Evolutionary conservation across 805 yeast genomes (phyloP).

Genomic region (Hanseniaspora meyeri): DNA sequence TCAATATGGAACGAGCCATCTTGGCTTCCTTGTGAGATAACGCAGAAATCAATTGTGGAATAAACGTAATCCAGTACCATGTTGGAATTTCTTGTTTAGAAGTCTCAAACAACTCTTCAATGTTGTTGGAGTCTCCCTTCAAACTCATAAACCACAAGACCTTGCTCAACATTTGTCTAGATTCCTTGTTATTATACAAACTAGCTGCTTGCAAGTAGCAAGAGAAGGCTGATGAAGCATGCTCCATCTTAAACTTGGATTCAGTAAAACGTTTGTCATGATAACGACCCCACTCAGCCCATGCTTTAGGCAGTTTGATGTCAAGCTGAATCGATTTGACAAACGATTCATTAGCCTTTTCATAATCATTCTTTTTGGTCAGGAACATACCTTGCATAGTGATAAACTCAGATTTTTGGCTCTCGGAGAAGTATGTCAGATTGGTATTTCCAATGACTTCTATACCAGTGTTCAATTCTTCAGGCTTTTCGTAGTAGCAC

Average conservation of each 20-base stretch:
- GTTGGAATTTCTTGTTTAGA: conserved; percentile 95
- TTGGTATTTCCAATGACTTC: conserved; percentile 96
- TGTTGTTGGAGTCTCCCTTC: conserved; percentile 71
- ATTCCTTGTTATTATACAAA: conserved; percentile 79
- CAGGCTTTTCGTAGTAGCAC: conserved; percentile 86
- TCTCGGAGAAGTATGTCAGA: conserved; percentile 88
- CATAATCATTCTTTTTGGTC: conserved; percentile 77
- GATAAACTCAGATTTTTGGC: conserved; percentile 95
- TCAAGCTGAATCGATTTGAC: conserved; percentile 97
- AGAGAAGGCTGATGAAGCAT: conserved; percentile 86
- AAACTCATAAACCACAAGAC: conserved; percentile 86
- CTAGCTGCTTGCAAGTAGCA: conserved; percentile 98
- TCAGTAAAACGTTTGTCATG: conserved; percentile 81
- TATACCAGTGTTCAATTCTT: conserved; percentile 84
- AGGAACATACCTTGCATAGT: conserved; percentile 96
- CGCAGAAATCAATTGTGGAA: conserved; percentile 84
- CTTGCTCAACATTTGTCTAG: conserved; percentile 75
- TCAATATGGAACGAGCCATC: conserved; percentile 74
- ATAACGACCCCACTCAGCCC: conserved; percentile 99
- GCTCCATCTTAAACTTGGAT: conserved; percentile 63
- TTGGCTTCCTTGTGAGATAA: conserved; percentile 84
- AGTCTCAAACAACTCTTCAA: conserved; percentile 78
- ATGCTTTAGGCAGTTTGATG: conserved; percentile 85
- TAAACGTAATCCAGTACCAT: conserved; percentile 97
- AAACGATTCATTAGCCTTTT: conserved; percentile 94